A percentile compares a stretch with the other conserved stretches of the same genome.
These are phyloP conservation scores for Barnettozyma sucrosica DNA, from an alignment of 805 yeast species.

Conservation along the genomic window DNA sequence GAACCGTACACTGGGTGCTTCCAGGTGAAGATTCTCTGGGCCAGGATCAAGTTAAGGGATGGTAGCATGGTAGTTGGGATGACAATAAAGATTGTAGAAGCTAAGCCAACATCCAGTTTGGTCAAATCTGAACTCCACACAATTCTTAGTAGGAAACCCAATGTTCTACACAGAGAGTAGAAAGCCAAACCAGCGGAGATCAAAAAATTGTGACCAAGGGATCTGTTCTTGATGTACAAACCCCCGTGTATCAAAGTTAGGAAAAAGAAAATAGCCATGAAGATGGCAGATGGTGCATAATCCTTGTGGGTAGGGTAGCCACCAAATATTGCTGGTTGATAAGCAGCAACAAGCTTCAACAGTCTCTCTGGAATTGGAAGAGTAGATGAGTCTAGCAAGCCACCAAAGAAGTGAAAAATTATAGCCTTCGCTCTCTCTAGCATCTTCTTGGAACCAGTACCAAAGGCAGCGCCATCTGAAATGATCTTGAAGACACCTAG, in stretches of 20 bases:
- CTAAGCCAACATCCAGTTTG: conserved; percentile 43
- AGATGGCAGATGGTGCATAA: conserved; percentile 54
- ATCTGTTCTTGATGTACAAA: conserved; percentile 42
- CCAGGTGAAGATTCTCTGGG: conserved; percentile 74
- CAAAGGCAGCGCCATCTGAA: conserved; percentile 23
- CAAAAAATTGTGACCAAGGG: conserved; percentile 56
- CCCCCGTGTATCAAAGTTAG: conserved; percentile 39
- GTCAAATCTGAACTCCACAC: conserved; percentile 51
- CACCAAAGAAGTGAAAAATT: conserved; percentile 19
- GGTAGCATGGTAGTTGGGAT: conserved; percentile 55
- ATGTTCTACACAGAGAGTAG: conserved; percentile 46
- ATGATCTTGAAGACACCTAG: conserved; percentile 21
- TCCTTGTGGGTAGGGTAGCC: conserved; percentile 51
- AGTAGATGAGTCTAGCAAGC: background rate
- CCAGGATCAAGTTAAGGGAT: conserved; percentile 56
- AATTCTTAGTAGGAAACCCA: conserved; percentile 57
- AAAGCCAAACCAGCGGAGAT: conserved; percentile 47
- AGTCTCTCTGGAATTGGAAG: conserved; percentile 17
- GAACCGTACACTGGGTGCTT: conserved; percentile 68
- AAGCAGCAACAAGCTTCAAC: conserved; percentile 14
- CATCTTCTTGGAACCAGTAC: conserved; percentile 24
- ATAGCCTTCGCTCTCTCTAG: conserved; percentile 14
- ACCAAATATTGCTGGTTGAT: conserved; percentile 54
- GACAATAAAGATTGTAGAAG: conserved; percentile 50
- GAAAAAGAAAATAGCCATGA: conserved; percentile 47